Base-by-base conservation (phyloP, 129 eudicot species). In the Centaurea solstitialis region DNA sequence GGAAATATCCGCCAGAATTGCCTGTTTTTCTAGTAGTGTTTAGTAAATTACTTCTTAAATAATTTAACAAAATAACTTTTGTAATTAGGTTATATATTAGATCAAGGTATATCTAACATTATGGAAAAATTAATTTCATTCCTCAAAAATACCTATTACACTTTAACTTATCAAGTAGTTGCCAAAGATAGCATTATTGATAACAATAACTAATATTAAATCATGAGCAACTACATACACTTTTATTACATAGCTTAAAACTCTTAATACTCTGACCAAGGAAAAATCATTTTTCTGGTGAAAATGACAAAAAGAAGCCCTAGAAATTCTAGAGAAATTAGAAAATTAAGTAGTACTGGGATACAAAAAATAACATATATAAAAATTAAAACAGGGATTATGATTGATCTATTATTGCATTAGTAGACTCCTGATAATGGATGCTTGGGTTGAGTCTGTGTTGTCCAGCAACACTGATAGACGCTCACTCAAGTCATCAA, bases 381-480 rank as follows among this genome's bases (percentile, higher is more conserved):
- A 41, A 59, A 15, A 22, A 26, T 26, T 5, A 3, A 26, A 68
- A 38, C 33, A 20, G 26, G 0, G 26, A 26, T 26, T 26, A 22
- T 28, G 78, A 39, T 62, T 5, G 74, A 65, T 30, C 75, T 79
- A 81, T 75, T 79, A 81, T 75, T 83, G 87, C 87, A 83, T 72
- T 24, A 83, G 85, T 65, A 87, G 77, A 78, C 80, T 87, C 85
- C 89, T 70, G 83, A 86, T 79, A 61, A 86, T 78, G 18, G 89
- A 84, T 43, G 87, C 89, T 75, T 86, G 89, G 37, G 78, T 75
- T 62, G 81, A 75, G 69, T 86, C 89, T n/a, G 89, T 77, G 59
- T 69, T 83, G 17, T 86, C 85, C 43, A 86, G 78, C 50, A 86
- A 59, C 76, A 79, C 81, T 1, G 87, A 86, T 39, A 86, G 72